phyloP scores from a whole-genome alignment of 2,329 filamentous ascomycete genomes.

The Fonsecaea pedrosoi region DNA sequence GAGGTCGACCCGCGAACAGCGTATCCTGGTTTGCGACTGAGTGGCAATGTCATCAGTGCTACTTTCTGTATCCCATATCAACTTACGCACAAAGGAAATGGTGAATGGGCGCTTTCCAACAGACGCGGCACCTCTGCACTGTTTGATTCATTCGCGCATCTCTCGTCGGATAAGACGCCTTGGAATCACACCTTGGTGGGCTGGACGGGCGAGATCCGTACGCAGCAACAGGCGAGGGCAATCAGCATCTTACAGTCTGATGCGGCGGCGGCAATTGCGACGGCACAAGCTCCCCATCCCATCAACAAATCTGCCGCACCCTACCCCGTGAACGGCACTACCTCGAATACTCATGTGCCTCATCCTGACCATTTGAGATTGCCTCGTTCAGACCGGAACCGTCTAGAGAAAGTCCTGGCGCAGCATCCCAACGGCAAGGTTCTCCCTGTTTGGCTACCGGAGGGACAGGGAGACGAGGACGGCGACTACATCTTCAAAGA shows the following conservation, averaged over 20 bases:
- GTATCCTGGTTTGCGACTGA: slow-evolving; percentile 64
- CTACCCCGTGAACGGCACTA: slow-evolving; percentile 52
- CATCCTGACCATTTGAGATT: slow-evolving; percentile 74
- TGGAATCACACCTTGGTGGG: slow-evolving; percentile 94
- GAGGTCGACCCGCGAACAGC: slow-evolving; percentile 61
- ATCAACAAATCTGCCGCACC: slow-evolving; percentile 48
- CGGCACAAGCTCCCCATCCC: slow-evolving; percentile 63
- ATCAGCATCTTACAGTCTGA: slow-evolving; percentile 28
- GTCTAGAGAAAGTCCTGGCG: slow-evolving; percentile 75
- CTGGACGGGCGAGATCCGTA: slow-evolving; percentile 88
- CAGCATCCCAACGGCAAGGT: slow-evolving; percentile 78
- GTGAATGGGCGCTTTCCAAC: slow-evolving; percentile 71
- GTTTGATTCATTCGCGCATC: slow-evolving; percentile 86
- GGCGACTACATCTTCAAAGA: slow-evolving; percentile 76
- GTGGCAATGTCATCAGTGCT: slow-evolving; percentile 68
- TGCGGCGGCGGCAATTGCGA: slow-evolving; percentile 18
- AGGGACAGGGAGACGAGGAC: slow-evolving; percentile 73
- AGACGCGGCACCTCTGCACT: slow-evolving; percentile 89
- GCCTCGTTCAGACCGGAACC: slow-evolving; percentile 70
- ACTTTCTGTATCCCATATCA: slow-evolving; percentile 69
- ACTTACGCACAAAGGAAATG: slow-evolving; percentile 58
- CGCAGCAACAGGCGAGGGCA: slow-evolving; percentile 21
- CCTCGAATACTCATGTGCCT: slow-evolving; percentile 43
- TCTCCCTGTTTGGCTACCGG: slow-evolving; percentile 85
- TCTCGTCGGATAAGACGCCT: slow-evolving; percentile 79